Evolutionary conservation across 768 basidiomycete species (phyloP).

Genomic region (Galerina marginata): DNA sequence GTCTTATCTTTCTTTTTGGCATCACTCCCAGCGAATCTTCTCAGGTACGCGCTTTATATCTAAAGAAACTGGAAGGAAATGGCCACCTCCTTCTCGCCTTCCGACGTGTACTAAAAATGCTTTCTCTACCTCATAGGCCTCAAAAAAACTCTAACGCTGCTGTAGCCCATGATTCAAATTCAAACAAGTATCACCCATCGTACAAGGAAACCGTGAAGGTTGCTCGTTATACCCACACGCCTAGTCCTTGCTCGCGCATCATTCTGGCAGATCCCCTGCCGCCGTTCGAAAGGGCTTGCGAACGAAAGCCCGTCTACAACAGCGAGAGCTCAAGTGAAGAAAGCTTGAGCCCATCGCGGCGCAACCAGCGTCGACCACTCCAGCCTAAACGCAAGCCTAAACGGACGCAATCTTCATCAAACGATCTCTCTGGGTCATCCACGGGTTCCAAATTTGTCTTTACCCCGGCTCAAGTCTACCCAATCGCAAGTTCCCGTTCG

Average conservation of each 20-base stretch:
- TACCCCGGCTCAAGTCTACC: constrained; percentile 28
- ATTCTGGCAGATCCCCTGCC: constrained; percentile 6
- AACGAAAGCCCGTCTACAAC: background rate
- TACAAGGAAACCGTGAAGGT: constrained; percentile 5
- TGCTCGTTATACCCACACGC: background rate
- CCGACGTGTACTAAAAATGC: background rate
- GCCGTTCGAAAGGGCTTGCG: constrained; percentile 6
- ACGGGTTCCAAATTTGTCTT: constrained; percentile 13
- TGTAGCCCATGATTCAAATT: constrained; percentile 8
- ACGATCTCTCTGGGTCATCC: constrained; percentile 16
- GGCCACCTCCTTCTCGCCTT: background rate
- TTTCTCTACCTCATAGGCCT: constrained; percentile 1
- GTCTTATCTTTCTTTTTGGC: constrained; percentile 6
- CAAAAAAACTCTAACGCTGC: background rate
- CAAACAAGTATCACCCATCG: background rate
- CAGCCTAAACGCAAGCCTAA: constrained; percentile 11
- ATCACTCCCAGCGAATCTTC: background rate
- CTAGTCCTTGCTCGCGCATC: background rate
- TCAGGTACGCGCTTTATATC: constrained; percentile 7
- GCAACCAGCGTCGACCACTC: background rate
- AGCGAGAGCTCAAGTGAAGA: background rate
- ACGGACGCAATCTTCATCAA: constrained; percentile 19
- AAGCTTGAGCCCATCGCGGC: background rate
- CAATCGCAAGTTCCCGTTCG: constrained; percentile 20
- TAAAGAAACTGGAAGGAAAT: background rate